phyloP scores from a whole-genome alignment of 2,329 filamentous ascomycete genomes.

The Metarhizium anisopliae region DNA sequence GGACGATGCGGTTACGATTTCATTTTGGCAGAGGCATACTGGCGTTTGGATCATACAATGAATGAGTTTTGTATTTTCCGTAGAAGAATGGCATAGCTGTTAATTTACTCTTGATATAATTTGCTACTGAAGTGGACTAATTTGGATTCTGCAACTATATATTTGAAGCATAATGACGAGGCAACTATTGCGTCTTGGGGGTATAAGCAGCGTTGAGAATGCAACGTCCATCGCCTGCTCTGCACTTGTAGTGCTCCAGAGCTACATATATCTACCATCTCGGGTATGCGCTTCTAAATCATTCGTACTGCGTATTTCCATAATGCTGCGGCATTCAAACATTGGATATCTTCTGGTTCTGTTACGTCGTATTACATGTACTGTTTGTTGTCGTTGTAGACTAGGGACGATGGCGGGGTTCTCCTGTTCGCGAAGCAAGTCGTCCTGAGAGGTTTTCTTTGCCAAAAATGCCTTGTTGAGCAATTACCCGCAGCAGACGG shows the following conservation, averaged over 20 bases:
- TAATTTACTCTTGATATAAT: not conserved
- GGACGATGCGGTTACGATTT: not conserved
- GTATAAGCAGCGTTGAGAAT: no score
- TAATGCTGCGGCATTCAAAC: not conserved
- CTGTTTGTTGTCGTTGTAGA: no score
- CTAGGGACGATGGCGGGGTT: no score
- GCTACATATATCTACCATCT: no score
- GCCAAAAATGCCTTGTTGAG: not conserved
- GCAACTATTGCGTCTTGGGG: no score
- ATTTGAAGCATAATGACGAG: not conserved
- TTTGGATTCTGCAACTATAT: not conserved
- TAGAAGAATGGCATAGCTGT: not conserved
- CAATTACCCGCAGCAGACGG: constrained; percentile 31
- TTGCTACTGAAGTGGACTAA: not conserved
- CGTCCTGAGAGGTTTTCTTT: no score
- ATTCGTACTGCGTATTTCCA: not conserved
- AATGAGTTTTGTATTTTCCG: not conserved
- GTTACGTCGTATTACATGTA: no score
- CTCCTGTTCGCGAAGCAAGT: no score
- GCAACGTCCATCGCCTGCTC: no score
- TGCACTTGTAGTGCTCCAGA: no score
- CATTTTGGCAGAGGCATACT: not conserved
- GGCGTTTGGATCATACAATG: not conserved
- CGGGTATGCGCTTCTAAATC: no score
- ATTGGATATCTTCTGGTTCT: no score